phyloP scores from a whole-genome alignment of 352 stramenopile species.

The Phytopythium ostracodes region DNA sequence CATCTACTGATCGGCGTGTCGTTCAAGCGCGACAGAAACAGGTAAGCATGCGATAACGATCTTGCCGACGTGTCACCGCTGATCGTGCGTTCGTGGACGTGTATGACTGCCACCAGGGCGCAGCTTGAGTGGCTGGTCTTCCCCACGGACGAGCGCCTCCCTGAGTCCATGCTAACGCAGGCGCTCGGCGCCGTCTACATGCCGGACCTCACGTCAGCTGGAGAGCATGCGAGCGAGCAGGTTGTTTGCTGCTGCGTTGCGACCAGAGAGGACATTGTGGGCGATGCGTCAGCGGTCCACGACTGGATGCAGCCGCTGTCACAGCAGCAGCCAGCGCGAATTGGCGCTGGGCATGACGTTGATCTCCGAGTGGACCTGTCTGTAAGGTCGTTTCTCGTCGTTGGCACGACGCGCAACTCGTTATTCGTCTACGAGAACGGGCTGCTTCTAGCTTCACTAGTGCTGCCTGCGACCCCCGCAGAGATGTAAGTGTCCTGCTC shows the following conservation, averaged over 20 bases:
- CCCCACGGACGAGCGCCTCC: not conserved
- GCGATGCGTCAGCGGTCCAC: not conserved
- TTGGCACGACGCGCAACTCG: constrained; percentile 40
- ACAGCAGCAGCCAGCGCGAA: not conserved
- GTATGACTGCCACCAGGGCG: too few relatives aligned
- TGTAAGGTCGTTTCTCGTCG: constrained; percentile 28
- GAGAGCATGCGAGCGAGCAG: not conserved
- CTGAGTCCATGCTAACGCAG: not conserved
- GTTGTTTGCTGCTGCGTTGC: not conserved
- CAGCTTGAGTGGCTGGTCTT: constrained; percentile 4
- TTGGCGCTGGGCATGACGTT: not conserved
- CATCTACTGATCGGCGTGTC: not conserved
- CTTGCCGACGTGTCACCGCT: not conserved
- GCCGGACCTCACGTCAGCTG: not conserved
- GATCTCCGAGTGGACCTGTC: constrained; percentile 11
- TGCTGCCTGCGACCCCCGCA: constrained; percentile 29
- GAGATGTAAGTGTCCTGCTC: constrained; percentile 36
- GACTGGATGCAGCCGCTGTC: constrained; percentile 1
- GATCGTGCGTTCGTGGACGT: not conserved
- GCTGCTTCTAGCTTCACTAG: constrained; percentile 36
- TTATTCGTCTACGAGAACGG: constrained; percentile 45
- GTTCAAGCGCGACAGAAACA: not conserved
- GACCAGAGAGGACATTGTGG: not conserved
- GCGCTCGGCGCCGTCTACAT: constrained; percentile 1
- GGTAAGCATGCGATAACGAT: not conserved